These are phyloP conservation scores for Penicillium sp. DNA, from an alignment of 2,329 filamentous ascomycete species.

Conservation along the genomic window DNA sequence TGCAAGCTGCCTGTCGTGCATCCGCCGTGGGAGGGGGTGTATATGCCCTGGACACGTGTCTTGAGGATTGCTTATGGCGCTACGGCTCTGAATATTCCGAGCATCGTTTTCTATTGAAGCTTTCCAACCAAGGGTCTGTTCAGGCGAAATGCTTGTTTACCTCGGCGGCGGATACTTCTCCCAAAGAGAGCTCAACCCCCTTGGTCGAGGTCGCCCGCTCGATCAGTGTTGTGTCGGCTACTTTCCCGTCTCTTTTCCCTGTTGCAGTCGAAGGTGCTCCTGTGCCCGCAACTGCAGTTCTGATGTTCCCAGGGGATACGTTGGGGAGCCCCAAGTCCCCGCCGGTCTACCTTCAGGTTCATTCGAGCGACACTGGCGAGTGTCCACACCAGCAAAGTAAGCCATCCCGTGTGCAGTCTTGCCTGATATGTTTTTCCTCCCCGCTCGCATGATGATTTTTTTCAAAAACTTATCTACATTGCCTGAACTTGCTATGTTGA, in stretches of 20 bases:
- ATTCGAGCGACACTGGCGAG: constrained; percentile 89
- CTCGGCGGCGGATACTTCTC: constrained; percentile 36
- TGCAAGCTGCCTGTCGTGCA: constrained; percentile 87
- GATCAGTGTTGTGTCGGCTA: constrained; percentile 66
- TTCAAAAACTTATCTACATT: constrained; percentile 99
- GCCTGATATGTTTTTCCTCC: constrained; percentile 9
- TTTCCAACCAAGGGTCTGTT: constrained; percentile 38
- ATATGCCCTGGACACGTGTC: constrained; percentile 76
- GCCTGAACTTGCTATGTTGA: constrained; percentile 93
- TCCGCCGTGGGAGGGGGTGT: constrained; percentile 86
- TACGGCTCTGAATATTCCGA: constrained; percentile 10
- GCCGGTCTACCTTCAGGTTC: constrained; percentile 63
- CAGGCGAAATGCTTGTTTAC: constrained; percentile 37
- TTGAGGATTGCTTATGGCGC: constrained; percentile 41
- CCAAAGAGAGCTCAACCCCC: constrained; percentile 12
- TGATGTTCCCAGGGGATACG: constrained; percentile 37
- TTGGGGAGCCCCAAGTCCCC: constrained; percentile 32
- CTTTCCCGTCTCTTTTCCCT: constrained; percentile 66
- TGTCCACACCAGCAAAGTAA: constrained; percentile 87
- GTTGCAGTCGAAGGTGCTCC: constrained; percentile 70
- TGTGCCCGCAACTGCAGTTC: constrained; percentile 63
- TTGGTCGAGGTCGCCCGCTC: constrained; percentile 53
- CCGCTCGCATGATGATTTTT: constrained; percentile 75
- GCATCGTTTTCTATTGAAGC: constrained; percentile 25
- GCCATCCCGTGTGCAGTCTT: constrained; percentile 43